Conservation (phyloP, 768 basidiomycete genomes). For the Phaeotremella fagi region DNA sequence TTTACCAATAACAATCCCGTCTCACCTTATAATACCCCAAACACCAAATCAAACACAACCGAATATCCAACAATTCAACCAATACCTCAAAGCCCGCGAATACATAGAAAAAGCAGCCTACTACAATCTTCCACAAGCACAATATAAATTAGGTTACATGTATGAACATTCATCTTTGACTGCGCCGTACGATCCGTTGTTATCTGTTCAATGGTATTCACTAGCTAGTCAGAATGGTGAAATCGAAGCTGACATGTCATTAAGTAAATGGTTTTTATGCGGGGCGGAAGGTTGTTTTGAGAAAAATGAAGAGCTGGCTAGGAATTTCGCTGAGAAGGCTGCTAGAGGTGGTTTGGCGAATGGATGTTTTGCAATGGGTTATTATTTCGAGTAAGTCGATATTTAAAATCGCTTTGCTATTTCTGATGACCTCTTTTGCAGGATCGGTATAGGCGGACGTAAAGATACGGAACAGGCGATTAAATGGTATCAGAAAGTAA, state of each 20-base stretch:
- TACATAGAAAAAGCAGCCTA: conserved; percentile 81
- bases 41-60: conserved; percentile 47
- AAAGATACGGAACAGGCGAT: conserved; percentile 56
- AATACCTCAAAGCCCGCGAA: conserved; percentile 62
- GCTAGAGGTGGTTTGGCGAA: conserved; percentile 63
- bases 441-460: conserved; percentile 73
- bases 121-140: conserved; percentile 71
- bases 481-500: conserved; percentile 70
- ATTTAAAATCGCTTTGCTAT: background rate
- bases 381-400: conserved; percentile 64
- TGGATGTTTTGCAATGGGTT: conserved; percentile 94
- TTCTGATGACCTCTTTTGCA: conserved; percentile 1
- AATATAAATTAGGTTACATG: conserved; percentile 86
- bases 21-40: conserved; percentile 55
- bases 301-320: conserved; percentile 79
- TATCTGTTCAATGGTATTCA: conserved; percentile 83
- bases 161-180: conserved; percentile 86
- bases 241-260: conserved; percentile 90
- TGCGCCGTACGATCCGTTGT: conserved; percentile 78
- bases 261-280: conserved; percentile 95
- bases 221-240: conserved; percentile 70
- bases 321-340: conserved; percentile 80
- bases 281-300: conserved; percentile 70
- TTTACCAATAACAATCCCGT: conserved; percentile 58
- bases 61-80: conserved; percentile 31